Evolutionary conservation across 148 eudicot species (phyloP).

Genomic region (Amaranthus palmeri): DNA sequence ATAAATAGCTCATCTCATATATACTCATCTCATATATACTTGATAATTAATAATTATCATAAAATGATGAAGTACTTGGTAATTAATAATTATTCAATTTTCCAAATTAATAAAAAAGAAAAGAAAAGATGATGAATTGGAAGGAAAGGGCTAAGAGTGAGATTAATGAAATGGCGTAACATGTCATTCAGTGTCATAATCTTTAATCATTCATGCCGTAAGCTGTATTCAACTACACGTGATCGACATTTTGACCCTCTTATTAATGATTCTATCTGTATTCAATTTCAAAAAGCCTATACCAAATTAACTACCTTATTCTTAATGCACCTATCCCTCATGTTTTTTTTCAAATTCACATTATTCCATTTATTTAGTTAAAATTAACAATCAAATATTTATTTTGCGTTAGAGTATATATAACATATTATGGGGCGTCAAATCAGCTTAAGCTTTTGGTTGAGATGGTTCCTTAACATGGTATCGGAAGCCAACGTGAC

Average conservation of each 20-base stretch:
- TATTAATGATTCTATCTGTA: neutral
- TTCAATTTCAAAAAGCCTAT: neutral
- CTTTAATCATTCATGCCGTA: conserved; percentile 4
- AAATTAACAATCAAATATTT: too few relatives aligned
- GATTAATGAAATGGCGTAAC: conserved; percentile 16
- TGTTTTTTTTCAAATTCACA: too few relatives aligned
- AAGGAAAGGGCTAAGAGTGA: neutral
- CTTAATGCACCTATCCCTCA: neutral
- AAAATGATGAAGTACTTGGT: too few relatives aligned
- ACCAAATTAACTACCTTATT: neutral
- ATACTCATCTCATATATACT: too few relatives aligned
- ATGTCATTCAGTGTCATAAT: conserved; percentile 24
- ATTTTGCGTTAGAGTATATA: too few relatives aligned
- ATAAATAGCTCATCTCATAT: too few relatives aligned
- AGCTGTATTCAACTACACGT: conserved; percentile 6
- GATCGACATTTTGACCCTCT: neutral
- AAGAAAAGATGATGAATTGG: neutral
- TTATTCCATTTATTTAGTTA: too few relatives aligned
- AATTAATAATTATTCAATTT: neutral
- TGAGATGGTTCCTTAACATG: too few relatives aligned
- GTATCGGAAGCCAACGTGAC: too few relatives aligned
- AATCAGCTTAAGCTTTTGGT: too few relatives aligned
- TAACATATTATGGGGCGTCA: too few relatives aligned
- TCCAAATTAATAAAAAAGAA: neutral
- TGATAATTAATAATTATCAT: too few relatives aligned